Percentiles rank a stretch among this genome's conserved stretches.
Conservation (phyloP, 148 eudicot genomes). For the Nepenthes mirabilis region DNA sequence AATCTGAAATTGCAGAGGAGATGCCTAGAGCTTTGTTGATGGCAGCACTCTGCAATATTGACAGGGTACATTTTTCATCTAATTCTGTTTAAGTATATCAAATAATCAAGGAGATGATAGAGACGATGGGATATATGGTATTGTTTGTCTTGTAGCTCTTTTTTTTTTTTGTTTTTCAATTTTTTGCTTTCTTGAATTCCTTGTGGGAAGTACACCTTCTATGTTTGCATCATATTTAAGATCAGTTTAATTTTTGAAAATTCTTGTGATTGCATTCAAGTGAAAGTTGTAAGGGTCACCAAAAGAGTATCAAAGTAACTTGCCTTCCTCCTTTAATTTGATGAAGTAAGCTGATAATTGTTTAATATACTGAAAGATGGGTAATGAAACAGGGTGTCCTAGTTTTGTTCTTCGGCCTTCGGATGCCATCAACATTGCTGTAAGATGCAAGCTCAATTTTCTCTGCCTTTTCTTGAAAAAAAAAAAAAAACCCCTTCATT, state of each 20-base stretch:
- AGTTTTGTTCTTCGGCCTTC: slow-evolving; percentile 89
- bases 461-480: neutral
- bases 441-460: slow-evolving; percentile 69
- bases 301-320: slow-evolving; percentile 70
- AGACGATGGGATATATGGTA: slow-evolving; percentile 85
- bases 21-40: slow-evolving; percentile 75
- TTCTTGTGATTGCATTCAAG: slow-evolving; percentile 25
- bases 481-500: too few relatives aligned
- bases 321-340: neutral
- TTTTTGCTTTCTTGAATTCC: neutral
- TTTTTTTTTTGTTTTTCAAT: neutral
- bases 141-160: slow-evolving; percentile 6
- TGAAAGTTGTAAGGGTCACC: slow-evolving; percentile 84
- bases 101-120: slow-evolving; percentile 81
- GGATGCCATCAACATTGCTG: slow-evolving; percentile 92
- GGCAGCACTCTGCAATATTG: slow-evolving; percentile 75
- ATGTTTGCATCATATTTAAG: neutral
- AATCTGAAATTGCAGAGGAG: slow-evolving; percentile 56
- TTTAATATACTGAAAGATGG: slow-evolving; percentile 28
- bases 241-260: neutral
- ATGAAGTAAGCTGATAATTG: neutral
- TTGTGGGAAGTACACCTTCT: neutral
- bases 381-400: slow-evolving; percentile 40
- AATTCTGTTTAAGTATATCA: slow-evolving; percentile 30
- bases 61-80: slow-evolving; percentile 43